Base-by-base conservation (phyloP, 2,329 filamentous ascomycete genomes). In the Ophiosphaerella narmari region DNA sequence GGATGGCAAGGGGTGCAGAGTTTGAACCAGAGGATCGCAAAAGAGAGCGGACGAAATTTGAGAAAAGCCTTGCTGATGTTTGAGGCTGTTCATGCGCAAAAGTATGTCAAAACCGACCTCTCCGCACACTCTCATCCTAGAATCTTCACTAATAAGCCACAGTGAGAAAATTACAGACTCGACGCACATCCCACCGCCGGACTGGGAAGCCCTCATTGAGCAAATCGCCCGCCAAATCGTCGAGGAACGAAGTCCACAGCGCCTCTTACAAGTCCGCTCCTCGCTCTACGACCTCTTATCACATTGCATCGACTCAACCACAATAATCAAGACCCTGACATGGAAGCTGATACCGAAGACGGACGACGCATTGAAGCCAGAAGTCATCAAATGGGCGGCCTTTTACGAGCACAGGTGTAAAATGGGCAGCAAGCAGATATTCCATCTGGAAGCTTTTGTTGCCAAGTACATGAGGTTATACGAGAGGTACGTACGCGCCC, bases 261-360 rank as follows among this genome's bases (percentile, higher is more conserved):
- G 90, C 43, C 92, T 99, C 53, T 77, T 99, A 56, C 85, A 91
- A 67, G 91, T 97, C 39, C 86, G 94, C 56, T 86, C 91, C 8
- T 95, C 96, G 75, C 83, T 99, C n/a, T 99, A 99, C 77, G 94
- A 99, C 70, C 82, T 99, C 31, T 82, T 99, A 39, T 96, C 93
- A 6, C 94, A 99, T 73, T 99, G 95, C 74, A 99, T 99, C 68
- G 94, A 95, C 12, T 84, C 94, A 2, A 96, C 93, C 0, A 95
- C 89, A 1, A 92, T 99, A 56, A 82, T 99, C 63, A 96, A 96
- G 78, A 96, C 91, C 0, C 80, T 99, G 52, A 95, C 93, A 0
- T 97, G 96, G 79, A 96, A 96, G 74, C 82, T 99, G 18, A 86
- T 97, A 62, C 83, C 86, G 0, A 85, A 90, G 68, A 89, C 96